Conservation (phyloP, 345 rosid species). For the Eutrema yunnanense region DNA sequence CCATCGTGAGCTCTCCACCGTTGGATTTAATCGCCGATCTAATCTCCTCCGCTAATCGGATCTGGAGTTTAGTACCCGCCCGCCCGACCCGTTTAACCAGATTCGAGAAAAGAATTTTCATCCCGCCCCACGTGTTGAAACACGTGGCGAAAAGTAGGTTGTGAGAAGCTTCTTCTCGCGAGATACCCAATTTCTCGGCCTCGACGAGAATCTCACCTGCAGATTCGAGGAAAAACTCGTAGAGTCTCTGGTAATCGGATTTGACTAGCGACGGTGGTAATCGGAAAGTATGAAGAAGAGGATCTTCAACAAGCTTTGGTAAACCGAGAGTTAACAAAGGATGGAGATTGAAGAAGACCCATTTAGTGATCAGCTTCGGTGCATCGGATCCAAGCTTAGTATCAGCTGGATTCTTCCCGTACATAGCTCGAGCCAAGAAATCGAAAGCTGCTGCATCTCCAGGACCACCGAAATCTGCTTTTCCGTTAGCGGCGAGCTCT, state of each 20-base stretch:
- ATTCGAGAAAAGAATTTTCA: slow-evolving; percentile 61
- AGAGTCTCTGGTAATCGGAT: slow-evolving; percentile 64
- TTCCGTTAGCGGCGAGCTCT: slow-evolving; percentile 54
- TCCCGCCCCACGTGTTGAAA: slow-evolving; percentile 85
- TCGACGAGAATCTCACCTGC: slow-evolving; percentile 57
- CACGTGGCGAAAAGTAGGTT: slow-evolving; percentile 79
- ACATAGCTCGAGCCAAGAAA: slow-evolving; percentile 53
- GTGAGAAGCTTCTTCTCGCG: slow-evolving; percentile 80
- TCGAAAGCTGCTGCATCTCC: slow-evolving; percentile 66
- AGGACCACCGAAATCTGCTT: slow-evolving; percentile 40
- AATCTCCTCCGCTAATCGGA: slow-evolving; percentile 62
- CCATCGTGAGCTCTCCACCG: slow-evolving; percentile 70
- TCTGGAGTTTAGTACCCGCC: slow-evolving; percentile 58
- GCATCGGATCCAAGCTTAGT: slow-evolving; percentile 62
- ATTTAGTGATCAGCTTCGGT: slow-evolving; percentile 49
- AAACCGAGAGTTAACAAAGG: slow-evolving; percentile 57
- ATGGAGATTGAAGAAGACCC: slow-evolving; percentile 65
- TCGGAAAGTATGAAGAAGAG: slow-evolving; percentile 46
- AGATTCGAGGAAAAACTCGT: slow-evolving; percentile 57
- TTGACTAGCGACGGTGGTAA: slow-evolving; percentile 60
- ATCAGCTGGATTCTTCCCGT: slow-evolving; percentile 49
- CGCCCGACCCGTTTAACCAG: slow-evolving; percentile 65
- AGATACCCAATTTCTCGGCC: slow-evolving; percentile 61
- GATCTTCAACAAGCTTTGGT: slow-evolving; percentile 50
- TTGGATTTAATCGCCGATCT: slow-evolving; percentile 51